Base-by-base conservation (phyloP, 768 basidiomycete species). In the Mrakia frigida region DNA sequence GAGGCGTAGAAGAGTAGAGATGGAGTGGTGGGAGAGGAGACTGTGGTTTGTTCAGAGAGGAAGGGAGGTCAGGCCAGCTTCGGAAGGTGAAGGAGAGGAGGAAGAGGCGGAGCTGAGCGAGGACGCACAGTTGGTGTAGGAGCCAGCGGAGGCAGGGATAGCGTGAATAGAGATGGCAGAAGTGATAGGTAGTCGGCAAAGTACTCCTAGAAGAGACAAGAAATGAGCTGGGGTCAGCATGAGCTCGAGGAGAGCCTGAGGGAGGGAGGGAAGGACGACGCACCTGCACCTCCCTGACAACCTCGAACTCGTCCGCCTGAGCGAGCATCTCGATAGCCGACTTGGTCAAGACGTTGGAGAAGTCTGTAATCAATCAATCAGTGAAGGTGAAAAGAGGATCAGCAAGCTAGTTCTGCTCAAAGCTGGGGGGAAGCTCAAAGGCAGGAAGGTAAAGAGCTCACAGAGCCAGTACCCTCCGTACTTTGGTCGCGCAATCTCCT, bases 401-500 rank as follows among this genome's bases (percentile, higher is more conserved):
- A 63, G 74, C 50, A 31, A 37, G 25, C 13, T 11, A 39, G 28
- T 28, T 28, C 31, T 10, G 6, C 28, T 33, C 10, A 11, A 63
- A 14, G n/a, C 56, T 46, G 9, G 43, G 7, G 6, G 56, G 28
- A 35, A n/a, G 18, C 31, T 16, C 50, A 4, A 5, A 18, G 6
- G 37, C 4, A 70, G 67, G 74, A 65, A 65, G 39, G 53, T 60
- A 85, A 87, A 86, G 87, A 86, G 93, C 96, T 91, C 88, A 98
- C 96, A 99, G 82, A 99, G 86, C 87, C 96, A 98, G 85, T 99
- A 99, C 85, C 94, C 94, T 83, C 94, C 94, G 81, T 98, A 99
- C 84, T 91, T 91, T 14, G 95, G 96, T 81, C 93, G 91, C 52
- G 87, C 87, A 46, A 99, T 86, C 82, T 99, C 97, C 74, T 87